phyloP scores from a whole-genome alignment of 495 filamentous ascomycete species.

The Penicillium longicatenatum region DNA sequence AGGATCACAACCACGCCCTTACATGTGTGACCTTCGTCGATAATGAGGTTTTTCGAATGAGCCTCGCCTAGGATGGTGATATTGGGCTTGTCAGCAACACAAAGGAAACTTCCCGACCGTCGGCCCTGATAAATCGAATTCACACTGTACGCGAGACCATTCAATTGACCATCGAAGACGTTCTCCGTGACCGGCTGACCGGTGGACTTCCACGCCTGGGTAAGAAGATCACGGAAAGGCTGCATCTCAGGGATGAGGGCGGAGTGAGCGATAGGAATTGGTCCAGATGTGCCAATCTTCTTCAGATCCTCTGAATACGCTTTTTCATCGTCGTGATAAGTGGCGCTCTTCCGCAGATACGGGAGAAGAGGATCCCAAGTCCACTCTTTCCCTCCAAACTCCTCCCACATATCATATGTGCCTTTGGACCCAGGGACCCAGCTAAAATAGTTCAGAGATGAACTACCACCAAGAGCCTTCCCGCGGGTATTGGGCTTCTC shows the following conservation, averaged over 20 bases:
- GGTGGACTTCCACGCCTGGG: constrained; percentile 57
- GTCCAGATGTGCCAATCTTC: constrained; percentile 52
- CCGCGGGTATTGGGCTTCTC: constrained; percentile 64
- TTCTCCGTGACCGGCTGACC: constrained; percentile 54
- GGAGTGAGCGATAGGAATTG: constrained; percentile 57
- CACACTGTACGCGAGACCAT: constrained; percentile 55
- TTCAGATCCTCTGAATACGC: constrained; percentile 38
- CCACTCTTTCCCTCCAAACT: constrained; percentile 58
- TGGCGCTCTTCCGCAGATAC: constrained; percentile 57
- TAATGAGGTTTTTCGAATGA: constrained; percentile 55
- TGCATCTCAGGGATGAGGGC: constrained; percentile 55
- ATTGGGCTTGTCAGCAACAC: constrained; percentile 57
- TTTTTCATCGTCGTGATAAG: constrained; percentile 56
- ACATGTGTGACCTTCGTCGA: constrained; percentile 42
- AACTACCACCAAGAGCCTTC: constrained; percentile 55
- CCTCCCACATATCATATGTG: constrained; percentile 61
- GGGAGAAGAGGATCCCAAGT: constrained; percentile 53
- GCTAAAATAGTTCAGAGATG: constrained; percentile 57
- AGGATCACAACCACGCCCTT: constrained; percentile 52
- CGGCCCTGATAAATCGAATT: constrained; percentile 60
- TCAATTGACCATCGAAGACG: constrained; percentile 58
- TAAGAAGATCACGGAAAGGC: constrained; percentile 57
- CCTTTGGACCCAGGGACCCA: constrained; percentile 55
- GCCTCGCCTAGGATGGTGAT: constrained; percentile 51
- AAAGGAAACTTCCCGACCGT: constrained; percentile 55